phyloP scores from a whole-genome alignment of 2,329 filamentous ascomycete species.

The Fusarium cicatricum region DNA sequence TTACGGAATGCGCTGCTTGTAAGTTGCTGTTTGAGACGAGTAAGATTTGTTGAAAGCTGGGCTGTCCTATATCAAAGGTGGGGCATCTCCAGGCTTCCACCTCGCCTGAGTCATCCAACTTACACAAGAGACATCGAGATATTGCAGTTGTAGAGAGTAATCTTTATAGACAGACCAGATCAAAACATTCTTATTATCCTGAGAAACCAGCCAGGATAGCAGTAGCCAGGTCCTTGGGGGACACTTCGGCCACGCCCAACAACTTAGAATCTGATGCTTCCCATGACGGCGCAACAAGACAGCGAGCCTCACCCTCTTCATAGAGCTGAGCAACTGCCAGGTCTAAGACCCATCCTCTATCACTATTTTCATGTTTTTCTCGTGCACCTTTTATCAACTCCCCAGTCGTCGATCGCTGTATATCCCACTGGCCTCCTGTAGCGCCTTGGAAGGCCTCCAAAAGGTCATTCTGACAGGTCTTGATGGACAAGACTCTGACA shows the following conservation, averaged over 20 bases:
- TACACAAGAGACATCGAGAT: too few species aligned
- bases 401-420: slow-evolving; percentile 6
- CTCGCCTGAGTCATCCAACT: too few species aligned
- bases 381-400: slow-evolving; percentile 15
- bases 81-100: not conserved
- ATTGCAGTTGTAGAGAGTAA: too few species aligned
- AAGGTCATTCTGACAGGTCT: slow-evolving; percentile 23
- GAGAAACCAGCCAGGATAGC: not conserved
- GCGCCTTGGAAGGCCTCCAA: slow-evolving; percentile 9
- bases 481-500: slow-evolving; percentile 26
- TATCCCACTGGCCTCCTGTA: slow-evolving; percentile 4
- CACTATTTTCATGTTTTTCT: slow-evolving; percentile 2
- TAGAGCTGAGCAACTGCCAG: slow-evolving; percentile 27
- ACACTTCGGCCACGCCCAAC: slow-evolving; percentile 3
- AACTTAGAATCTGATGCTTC: slow-evolving; percentile 21
- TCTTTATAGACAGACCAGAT: too few species aligned
- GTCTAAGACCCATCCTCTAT: slow-evolving; percentile 22
- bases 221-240: not conserved
- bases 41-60: not conserved
- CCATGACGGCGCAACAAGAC: slow-evolving; percentile 14
- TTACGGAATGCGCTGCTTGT: not conserved
- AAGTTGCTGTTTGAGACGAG: not conserved
- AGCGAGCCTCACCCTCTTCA: slow-evolving; percentile 1
- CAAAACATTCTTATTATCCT: too few species aligned
- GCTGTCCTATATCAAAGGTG: not conserved